These are phyloP conservation scores for Nowakowskiella sp. DNA, from an alignment of 192 early-diverging fungal genomes.

Conservation along the genomic window DNA sequence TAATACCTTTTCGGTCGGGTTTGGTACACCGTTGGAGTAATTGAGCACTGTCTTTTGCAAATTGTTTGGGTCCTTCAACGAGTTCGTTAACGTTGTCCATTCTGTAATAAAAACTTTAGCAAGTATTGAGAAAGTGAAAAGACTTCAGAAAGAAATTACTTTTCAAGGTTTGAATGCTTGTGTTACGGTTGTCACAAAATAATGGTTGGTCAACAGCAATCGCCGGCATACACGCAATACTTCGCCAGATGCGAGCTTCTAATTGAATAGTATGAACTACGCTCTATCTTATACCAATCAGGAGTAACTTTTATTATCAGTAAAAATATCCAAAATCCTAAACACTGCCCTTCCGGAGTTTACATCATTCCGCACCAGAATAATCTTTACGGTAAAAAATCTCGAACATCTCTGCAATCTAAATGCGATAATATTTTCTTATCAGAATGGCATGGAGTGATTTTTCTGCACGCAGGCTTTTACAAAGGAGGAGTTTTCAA, in stretches of 20 bases:
- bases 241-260: slow-evolving; percentile 61
- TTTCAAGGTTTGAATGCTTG: too few relatives aligned
- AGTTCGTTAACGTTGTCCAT: slow-evolving; percentile 56
- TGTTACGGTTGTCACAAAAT: too few relatives aligned
- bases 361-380: slow-evolving; percentile 76
- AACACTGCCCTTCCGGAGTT: slow-evolving; percentile 78
- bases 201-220: too few relatives aligned
- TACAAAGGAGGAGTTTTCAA: slow-evolving; percentile 85
- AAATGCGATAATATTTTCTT: not conserved
- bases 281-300: not conserved
- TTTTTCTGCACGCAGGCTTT: slow-evolving; percentile 86
- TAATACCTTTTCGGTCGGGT: slow-evolving; percentile 81
- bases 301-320: slow-evolving; percentile 23
- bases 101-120: too few relatives aligned
- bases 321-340: slow-evolving; percentile 62
- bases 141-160: too few relatives aligned
- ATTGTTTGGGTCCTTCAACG: slow-evolving; percentile 81
- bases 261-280: slow-evolving; percentile 61
- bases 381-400: slow-evolving; percentile 48
- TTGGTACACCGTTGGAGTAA: slow-evolving; percentile 96
- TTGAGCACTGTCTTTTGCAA: slow-evolving; percentile 84
- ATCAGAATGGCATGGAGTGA: slow-evolving; percentile 71
- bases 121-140: too few relatives aligned
- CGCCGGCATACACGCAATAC: slow-evolving; percentile 27
- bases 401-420: not conserved